These are phyloP conservation scores for Echites panduratus DNA, from an alignment of 257 asterid species.

Conservation along the genomic window DNA sequence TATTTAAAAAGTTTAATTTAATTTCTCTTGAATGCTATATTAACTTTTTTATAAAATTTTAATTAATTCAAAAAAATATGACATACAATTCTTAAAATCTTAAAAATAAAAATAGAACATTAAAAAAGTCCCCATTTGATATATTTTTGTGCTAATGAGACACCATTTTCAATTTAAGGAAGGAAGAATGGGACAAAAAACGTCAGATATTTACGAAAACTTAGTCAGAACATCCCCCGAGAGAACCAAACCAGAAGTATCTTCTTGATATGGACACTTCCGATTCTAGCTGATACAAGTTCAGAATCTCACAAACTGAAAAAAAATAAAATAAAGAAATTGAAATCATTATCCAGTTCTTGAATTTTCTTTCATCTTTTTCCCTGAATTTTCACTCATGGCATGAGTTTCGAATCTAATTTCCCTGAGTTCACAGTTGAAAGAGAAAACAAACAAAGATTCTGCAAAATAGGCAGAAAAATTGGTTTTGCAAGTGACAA, in stretches of 20 bases:
- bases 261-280: constrained; percentile 5
- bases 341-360: not conserved
- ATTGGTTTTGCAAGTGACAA: constrained; percentile 21
- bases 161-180: no score
- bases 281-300: not conserved
- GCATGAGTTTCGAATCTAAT: not conserved
- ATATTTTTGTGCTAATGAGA: no score
- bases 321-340: not conserved
- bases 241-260: not conserved
- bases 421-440: not conserved
- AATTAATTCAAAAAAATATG: no score
- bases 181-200: not conserved
- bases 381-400: not conserved
- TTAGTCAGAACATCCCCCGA: not conserved
- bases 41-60: no score
- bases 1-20: no score
- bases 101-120: no score
- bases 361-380: not conserved
- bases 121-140: no score
- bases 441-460: not conserved
- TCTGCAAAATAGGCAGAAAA: constrained; percentile 3
- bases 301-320: not conserved
- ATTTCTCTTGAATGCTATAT: no score
- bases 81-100: no score
- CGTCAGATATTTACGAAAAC: not conserved